Evolutionary conservation across 257 asterid species (phyloP).

Genomic region (Solanum bulbocastanum): DNA sequence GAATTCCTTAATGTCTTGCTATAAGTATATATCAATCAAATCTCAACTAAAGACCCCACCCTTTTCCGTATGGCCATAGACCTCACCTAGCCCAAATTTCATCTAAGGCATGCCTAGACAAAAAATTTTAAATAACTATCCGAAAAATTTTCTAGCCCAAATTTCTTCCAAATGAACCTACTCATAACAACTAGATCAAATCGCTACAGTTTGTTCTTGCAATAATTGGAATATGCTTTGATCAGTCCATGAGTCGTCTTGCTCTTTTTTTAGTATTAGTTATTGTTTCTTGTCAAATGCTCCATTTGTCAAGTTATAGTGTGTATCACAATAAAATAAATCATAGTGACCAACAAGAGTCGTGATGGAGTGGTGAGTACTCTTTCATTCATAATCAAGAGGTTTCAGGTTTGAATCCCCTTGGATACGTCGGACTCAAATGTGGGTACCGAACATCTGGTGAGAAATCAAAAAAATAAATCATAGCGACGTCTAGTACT

Average conservation of each 20-base stretch:
- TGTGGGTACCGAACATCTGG: no score
- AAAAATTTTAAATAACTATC: neutral
- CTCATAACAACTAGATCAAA: no score
- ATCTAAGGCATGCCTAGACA: neutral
- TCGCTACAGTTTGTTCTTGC: neutral
- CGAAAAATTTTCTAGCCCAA: neutral
- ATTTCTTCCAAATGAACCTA: no score
- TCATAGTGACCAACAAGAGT: no score
- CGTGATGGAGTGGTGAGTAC: no score
- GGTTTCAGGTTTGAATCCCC: no score
- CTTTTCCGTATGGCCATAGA: neutral
- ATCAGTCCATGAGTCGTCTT: neutral
- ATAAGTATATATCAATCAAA: no score
- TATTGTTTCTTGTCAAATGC: neutral
- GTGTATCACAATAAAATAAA: neutral
- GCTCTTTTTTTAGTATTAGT: neutral
- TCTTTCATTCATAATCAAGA: no score
- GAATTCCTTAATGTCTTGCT: neutral
- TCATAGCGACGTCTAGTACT: no score
- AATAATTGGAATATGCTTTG: neutral
- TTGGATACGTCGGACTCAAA: no score
- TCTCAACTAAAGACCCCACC: neutral
- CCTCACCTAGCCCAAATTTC: neutral
- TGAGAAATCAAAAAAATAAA: no score
- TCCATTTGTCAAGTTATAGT: neutral